Evolutionary conservation across 208 protist genomes (phyloP), one percentile per base, ranked within the genome.

Genomic region (Wallacemonas sp.): DNA sequence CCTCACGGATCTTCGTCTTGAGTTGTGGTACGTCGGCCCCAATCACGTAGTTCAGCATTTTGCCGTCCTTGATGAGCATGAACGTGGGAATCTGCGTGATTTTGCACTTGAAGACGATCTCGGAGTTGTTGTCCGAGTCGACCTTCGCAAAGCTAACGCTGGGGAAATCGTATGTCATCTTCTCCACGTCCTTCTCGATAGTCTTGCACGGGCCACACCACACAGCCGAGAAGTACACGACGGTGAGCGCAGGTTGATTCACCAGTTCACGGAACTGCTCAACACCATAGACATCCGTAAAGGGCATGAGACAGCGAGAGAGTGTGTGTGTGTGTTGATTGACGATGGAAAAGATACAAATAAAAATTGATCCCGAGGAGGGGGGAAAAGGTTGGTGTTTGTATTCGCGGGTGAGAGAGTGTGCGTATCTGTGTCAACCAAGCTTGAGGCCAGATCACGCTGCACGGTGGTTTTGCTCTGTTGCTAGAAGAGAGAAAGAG

Each of bases 151-250:
- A 90, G 33, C 75, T 68, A 17, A 92, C 83, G 48, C 67, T 82
- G 11, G 85, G 70, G 65, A 89, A 92, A 14, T 91, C 78, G 61
- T 84, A 94, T 14, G 81, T 80, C 26, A 94, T 60, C 77, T 83
- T 92, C 36, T 92, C 88, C 54, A 94, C 64, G 30, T 85, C 66
- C 41, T 81, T 83, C 61, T 91, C 79, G 33, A 93, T 90, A 1
- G 76, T 78, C 55, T 92, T 87, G 72, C 87, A 95, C 8, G 86
- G 85, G 4, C 83, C 86, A 60, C 90, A 93, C 90, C 87, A 92
- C 33, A 92, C 76, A 3, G 87, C 87, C 19, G 80, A 83, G 61
- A 92, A 93, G 78, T 82, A 93, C 39, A 80, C 76, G 1, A 95
- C 80, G 12, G 81, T 92, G 32, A 92, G 60, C 6, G 24, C 67